Evolutionary conservation across 306 rosid species (phyloP).

Genomic region (Acacia melanoxylon): DNA sequence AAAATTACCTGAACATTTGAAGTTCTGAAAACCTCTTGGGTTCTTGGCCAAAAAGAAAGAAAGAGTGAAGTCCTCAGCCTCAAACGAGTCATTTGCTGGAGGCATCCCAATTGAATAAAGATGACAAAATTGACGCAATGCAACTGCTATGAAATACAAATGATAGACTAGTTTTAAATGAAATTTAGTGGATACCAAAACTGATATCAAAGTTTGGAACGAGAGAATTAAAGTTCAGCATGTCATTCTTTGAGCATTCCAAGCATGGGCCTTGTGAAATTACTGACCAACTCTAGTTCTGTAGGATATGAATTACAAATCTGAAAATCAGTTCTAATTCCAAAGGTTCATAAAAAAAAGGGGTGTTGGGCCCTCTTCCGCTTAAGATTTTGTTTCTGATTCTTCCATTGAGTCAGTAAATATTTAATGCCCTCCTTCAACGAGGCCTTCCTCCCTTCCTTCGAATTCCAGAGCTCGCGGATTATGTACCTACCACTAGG

Average conservation of each 20-base stretch:
- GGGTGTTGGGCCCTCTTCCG: background rate
- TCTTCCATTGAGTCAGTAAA: constrained; percentile 35
- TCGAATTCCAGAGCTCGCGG: constrained; percentile 66
- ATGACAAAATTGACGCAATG: background rate
- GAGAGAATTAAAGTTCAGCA: background rate
- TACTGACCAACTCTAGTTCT: background rate
- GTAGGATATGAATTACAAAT: background rate
- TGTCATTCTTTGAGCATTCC: background rate
- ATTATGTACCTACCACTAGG: constrained; percentile 77
- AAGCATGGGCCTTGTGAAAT: background rate
- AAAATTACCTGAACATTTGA: background rate
- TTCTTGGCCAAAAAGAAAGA: too few relatives aligned
- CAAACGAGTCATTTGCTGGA: background rate
- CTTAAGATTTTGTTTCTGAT: background rate
- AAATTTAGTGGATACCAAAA: background rate
- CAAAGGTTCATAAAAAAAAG: background rate
- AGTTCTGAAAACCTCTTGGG: background rate
- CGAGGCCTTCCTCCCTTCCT: constrained; percentile 60
- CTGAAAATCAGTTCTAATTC: background rate
- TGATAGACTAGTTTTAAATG: background rate
- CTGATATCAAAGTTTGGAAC: background rate
- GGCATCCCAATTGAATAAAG: background rate
- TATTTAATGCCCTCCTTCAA: constrained; percentile 55
- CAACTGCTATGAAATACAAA: background rate
- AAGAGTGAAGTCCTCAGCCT: background rate